Percentiles rank a stretch among this genome's conserved stretches.
Conservation (phyloP, 805 yeast genomes). For the Ogataea neopini region DNA sequence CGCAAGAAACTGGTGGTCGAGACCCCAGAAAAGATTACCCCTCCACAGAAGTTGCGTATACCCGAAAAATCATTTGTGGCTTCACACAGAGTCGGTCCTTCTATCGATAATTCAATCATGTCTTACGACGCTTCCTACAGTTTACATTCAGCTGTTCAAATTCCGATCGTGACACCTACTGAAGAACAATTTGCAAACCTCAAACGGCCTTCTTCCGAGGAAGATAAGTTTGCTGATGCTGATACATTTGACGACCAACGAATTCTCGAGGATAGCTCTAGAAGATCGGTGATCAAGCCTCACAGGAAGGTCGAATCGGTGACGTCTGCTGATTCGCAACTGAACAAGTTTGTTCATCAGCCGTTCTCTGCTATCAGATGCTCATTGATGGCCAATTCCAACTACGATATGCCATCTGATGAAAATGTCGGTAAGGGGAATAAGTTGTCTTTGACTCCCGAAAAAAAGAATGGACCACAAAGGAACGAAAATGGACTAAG, state of each 20-base stretch:
- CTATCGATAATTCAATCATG: slow-evolving; percentile 27
- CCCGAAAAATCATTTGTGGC: slow-evolving; percentile 11
- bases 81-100: slow-evolving; percentile 26
- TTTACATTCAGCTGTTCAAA: slow-evolving; percentile 34
- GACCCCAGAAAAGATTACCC: not conserved
- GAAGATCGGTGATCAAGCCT: slow-evolving; percentile 22
- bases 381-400: slow-evolving; percentile 30
- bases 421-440: slow-evolving; percentile 18
- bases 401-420: slow-evolving; percentile 29
- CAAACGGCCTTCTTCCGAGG: slow-evolving; percentile 1
- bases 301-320: slow-evolving; percentile 32
- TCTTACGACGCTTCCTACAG: slow-evolving; percentile 33
- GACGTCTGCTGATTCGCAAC: slow-evolving; percentile 27
- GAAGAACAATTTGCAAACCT: slow-evolving; percentile 21
- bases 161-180: slow-evolving; percentile 29
- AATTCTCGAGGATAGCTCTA: slow-evolving; percentile 13
- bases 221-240: slow-evolving; percentile 34
- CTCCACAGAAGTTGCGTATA: not conserved
- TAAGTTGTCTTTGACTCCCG: slow-evolving; percentile 30
- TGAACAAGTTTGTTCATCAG: slow-evolving; percentile 21
- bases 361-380: slow-evolving; percentile 27
- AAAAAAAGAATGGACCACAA: slow-evolving; percentile 18
- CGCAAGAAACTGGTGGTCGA: not conserved
- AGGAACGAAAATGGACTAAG: not conserved
- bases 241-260: slow-evolving; percentile 18